Evolutionary conservation across 441 rosid genomes (phyloP), one percentile per base, ranked within the genome.

Genomic region (Dalechampia spathulata): DNA sequence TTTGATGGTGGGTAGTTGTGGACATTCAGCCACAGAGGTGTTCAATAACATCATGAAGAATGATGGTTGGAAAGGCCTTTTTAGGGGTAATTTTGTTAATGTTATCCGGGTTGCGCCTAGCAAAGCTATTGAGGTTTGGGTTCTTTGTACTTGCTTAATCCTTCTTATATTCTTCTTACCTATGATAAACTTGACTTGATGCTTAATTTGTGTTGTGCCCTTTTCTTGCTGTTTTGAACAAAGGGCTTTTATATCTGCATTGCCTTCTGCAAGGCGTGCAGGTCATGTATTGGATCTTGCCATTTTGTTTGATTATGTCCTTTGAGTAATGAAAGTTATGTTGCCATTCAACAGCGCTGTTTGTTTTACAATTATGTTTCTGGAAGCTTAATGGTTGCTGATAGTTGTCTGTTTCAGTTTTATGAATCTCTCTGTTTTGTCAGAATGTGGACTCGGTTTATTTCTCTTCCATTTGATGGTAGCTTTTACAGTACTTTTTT

Each of bases 81-180:
- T 78, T 44, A 67, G 81, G 51, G 86, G 86, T 50, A 81, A 81
- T 62, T 72, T 81, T 19, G 76, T 75, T 42, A 81, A 78, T 55
- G 86, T 81, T 43, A 67, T 81, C 44, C 79, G 86, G 50, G 86
- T 81, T 59, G 79, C 79, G 9, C 86, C 83, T 21, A 78, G 79
- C 76, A 81, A 81, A 61, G 83, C 86, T 62, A 75, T 80, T 21
- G 86, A 80, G 81, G 86, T 75, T 52, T 62, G 69, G 6, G 55
- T 15, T 17, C 23, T 9, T 19, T 51, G 28, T 46, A 11, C 23
- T 41, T 32, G 19, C 42, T 30, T 14, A 17, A 28, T 11, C 23
- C 20, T 2, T 49, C 26, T 26, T 12, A 34, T 2, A n/a, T 9
- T n/a, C 20, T 9, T 34, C 9, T 19, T 57, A 17, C 5, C n/a